Evolutionary conservation across 805 yeast genomes (phyloP), one percentile per base, ranked within the genome.

Genomic region (Saccharomycopsis synnaedendra): DNA sequence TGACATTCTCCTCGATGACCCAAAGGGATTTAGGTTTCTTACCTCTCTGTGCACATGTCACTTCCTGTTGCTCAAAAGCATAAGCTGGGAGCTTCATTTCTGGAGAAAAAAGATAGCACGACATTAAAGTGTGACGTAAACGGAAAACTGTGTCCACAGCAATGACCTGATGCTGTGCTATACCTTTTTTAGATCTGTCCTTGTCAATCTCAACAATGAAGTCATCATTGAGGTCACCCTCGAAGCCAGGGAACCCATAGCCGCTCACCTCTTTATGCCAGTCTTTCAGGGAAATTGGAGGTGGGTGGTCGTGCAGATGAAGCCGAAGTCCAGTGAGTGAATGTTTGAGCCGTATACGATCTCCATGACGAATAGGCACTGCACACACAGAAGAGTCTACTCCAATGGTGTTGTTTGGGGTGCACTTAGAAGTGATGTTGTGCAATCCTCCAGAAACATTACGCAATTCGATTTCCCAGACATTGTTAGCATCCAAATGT

Each of bases 61-160:
- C 94, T 66, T 85, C 95, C 63, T 81, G 89, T 64, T 85, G 95
- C 52, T 78, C 82, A 55, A 79, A 82, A 1, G 84, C 94, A 89
- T 93, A 84, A 44, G 75, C 77, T 53, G 95, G 95, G 58, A 85
- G 71, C 60, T 82, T 82, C 8, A 73, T 76, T 48, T 75, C 80
- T 55, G 78, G 82, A 10, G 93, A 80, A 63, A 83, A 85, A 56
- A 85, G 66, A 59, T 78, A 80, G 65, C 86, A 74, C 48, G 87
- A 87, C 31, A 84, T 71, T 82, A 82, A 77, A 35, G 87, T 88
- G 58, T 85, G 94, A 63, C 74, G 76, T 55, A 85, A 70, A 67
- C 85, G 73, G 67, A 85, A 81, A 39, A 82, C 71, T 30, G 93
- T 78, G 42, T 80, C 76, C 40, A 85, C 62, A n/a, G 94, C 85